These are phyloP conservation scores for Nemania sp. DNA, from an alignment of 2,329 filamentous ascomycete species.

Conservation along the genomic window DNA sequence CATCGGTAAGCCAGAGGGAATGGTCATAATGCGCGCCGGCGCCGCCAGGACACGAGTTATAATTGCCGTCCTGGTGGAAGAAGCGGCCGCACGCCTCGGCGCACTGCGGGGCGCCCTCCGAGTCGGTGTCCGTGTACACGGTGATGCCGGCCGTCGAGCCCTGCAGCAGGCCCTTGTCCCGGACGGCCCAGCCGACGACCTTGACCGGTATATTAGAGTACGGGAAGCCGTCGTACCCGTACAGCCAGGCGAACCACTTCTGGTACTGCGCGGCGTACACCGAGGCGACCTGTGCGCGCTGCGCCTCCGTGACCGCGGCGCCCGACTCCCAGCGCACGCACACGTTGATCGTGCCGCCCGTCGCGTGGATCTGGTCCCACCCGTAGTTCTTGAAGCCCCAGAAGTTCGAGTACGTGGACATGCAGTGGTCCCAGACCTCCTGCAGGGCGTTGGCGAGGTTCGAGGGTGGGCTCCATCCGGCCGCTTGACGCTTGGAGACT, in stretches of 20 bases:
- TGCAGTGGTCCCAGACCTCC: constrained; percentile 27
- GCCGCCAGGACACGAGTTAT: constrained; percentile 15
- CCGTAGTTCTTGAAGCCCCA: constrained; percentile 28
- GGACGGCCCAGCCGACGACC: constrained; percentile 22
- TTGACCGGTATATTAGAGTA: constrained; percentile 21
- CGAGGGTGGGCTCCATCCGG: constrained; percentile 21
- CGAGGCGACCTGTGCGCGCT: constrained; percentile 20
- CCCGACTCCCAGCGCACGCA: constrained; percentile 30
- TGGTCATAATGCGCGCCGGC: constrained; percentile 13
- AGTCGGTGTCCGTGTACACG: constrained; percentile 20
- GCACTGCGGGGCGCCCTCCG: constrained; percentile 18
- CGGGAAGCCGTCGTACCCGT: constrained; percentile 25
- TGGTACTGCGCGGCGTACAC: constrained; percentile 27
- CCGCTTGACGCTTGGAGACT: constrained; percentile 18
- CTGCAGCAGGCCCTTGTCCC: constrained; percentile 12
- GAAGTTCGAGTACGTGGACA: constrained; percentile 27
- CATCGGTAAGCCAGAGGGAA: constrained; percentile 23
- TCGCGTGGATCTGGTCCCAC: constrained; percentile 28
- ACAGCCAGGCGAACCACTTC: constrained; percentile 25
- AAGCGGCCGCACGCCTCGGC: constrained; percentile 23
- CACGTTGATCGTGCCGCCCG: constrained; percentile 25
- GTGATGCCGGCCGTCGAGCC: constrained; percentile 23
- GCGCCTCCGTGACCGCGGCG: constrained; percentile 17
- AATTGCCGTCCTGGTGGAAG: constrained; percentile 28
- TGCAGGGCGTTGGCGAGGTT: constrained; percentile 14